Evolutionary conservation across 1,284 basidiomycete genomes (phyloP).

Genomic region (Golubevia pallescens): DNA sequence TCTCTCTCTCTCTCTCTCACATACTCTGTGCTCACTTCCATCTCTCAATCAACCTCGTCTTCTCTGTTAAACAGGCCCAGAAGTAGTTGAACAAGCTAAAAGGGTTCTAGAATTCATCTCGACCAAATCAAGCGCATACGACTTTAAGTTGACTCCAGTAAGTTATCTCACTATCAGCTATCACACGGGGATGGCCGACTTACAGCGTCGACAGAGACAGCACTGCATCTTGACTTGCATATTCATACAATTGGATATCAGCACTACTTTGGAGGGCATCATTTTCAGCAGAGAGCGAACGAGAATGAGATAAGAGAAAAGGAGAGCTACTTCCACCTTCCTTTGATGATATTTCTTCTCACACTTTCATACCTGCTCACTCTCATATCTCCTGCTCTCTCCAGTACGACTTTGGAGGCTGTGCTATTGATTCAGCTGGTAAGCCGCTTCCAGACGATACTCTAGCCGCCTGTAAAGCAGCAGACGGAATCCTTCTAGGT

Average conservation of each 20-base stretch:
- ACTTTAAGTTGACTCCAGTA: slow-evolving; percentile 42
- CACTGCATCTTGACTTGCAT: no score
- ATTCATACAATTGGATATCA: no score
- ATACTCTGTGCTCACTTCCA: neutral
- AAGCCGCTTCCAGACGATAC: slow-evolving; percentile 57
- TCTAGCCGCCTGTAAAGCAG: slow-evolving; percentile 51
- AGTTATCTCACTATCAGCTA: slow-evolving; percentile 3
- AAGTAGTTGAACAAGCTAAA: slow-evolving; percentile 53
- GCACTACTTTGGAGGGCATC: no score
- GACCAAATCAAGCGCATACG: slow-evolving; percentile 37
- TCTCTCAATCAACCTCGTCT: no score
- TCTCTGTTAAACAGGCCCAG: slow-evolving; percentile 48
- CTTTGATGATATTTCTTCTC: no score
- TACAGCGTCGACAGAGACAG: no score
- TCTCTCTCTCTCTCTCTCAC: neutral
- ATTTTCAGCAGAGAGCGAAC: no score
- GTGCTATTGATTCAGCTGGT: slow-evolving; percentile 53
- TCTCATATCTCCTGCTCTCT: neutral
- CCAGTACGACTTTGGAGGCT: slow-evolving; percentile 54
- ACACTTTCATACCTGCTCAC: neutral
- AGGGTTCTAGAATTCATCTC: slow-evolving; percentile 56
- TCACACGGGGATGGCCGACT: no score
- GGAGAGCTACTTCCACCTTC: no score
- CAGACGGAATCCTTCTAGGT: slow-evolving; percentile 61
- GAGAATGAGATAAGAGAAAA: no score